Conservation (phyloP, 331 rosid species). For the Cydonia oblonga region DNA sequence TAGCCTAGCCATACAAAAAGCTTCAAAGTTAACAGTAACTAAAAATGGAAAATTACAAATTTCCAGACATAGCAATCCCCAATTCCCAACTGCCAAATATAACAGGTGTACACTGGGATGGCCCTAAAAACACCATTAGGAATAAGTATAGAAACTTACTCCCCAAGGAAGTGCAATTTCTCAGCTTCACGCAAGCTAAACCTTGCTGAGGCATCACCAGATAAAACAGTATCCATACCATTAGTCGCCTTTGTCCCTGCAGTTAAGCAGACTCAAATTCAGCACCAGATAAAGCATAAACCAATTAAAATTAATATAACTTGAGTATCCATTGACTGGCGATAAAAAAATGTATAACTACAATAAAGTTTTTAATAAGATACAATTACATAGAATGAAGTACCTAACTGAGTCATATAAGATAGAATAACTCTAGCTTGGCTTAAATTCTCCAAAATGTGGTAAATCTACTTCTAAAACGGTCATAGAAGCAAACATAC, state of each 20-base stretch:
- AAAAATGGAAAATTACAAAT: not conserved
- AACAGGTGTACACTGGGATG: not conserved
- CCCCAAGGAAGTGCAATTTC: slow-evolving; percentile 52
- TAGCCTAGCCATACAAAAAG: not conserved
- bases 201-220: slow-evolving; percentile 45
- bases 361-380: no score
- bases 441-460: not conserved
- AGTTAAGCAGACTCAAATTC: slow-evolving; percentile 10
- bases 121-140: not conserved
- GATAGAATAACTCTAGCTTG: not conserved
- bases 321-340: not conserved
- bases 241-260: slow-evolving; percentile 38
- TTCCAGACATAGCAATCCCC: not conserved
- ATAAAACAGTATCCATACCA: slow-evolving; percentile 22
- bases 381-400: not conserved
- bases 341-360: not conserved
- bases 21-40: not conserved
- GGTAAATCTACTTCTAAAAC: not conserved
- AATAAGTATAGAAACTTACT: slow-evolving; percentile 35
- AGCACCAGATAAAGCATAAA: not conserved
- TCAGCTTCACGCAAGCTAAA: slow-evolving; percentile 54
- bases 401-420: not conserved
- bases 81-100: not conserved
- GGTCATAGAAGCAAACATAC: not conserved
- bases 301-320: not conserved